These are phyloP conservation scores for Vitis riparia DNA, from an alignment of 164 flowering plant genomes.

Conservation along the genomic window DNA sequence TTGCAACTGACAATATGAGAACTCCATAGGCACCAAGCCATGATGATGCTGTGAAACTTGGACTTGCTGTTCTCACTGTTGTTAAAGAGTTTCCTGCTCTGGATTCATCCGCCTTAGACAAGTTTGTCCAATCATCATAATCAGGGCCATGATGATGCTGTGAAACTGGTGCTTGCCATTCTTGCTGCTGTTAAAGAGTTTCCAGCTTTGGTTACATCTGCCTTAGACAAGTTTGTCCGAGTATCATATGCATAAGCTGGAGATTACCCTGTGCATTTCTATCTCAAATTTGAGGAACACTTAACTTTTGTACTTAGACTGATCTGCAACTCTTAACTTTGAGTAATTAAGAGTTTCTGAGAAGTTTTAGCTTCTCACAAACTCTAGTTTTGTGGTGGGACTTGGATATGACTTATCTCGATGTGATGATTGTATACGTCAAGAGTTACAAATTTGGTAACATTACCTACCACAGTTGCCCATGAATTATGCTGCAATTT, in stretches of 20 bases:
- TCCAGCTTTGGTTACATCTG: too few species aligned
- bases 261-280: too few species aligned
- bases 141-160: not conserved
- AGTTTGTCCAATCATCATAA: slow-evolving; percentile 47
- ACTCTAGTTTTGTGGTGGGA: not conserved
- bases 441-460: too few species aligned
- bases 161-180: too few species aligned
- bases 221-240: too few species aligned
- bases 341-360: not conserved
- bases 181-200: too few species aligned
- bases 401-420: not conserved
- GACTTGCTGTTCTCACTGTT: slow-evolving; percentile 64
- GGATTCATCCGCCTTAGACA: slow-evolving; percentile 69
- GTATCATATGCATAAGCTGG: too few species aligned
- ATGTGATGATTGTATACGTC: too few species aligned
- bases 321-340: not conserved
- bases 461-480: too few species aligned
- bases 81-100: slow-evolving; percentile 72
- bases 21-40: slow-evolving; percentile 63
- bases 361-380: not conserved
- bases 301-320: not conserved
- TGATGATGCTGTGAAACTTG: slow-evolving; percentile 83
- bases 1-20: slow-evolving; percentile 6
- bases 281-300: too few species aligned
- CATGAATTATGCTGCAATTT: too few species aligned